Evolutionary conservation across 2,329 filamentous ascomycete genomes (phyloP).

Genomic region (Alternaria sp.): DNA sequence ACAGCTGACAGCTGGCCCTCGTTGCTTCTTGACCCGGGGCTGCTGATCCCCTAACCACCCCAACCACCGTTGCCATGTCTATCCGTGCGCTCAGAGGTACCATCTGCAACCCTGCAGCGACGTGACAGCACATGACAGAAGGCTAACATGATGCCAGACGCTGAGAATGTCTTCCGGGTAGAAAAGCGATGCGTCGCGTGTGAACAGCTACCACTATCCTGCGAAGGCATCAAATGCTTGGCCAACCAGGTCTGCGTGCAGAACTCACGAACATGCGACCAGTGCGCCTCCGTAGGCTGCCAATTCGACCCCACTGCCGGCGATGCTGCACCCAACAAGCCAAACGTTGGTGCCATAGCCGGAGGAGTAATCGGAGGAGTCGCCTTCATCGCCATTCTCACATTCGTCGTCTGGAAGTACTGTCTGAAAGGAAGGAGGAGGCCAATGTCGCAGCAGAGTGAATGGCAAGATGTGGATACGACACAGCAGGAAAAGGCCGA

Average conservation of each 20-base stretch:
- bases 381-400: slow-evolving; percentile 73
- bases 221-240: slow-evolving; percentile 63
- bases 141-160: slow-evolving; percentile 39
- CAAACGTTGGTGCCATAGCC: slow-evolving; percentile 84
- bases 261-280: slow-evolving; percentile 65
- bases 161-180: slow-evolving; percentile 54
- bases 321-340: slow-evolving; percentile 45
- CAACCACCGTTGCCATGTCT: slow-evolving; percentile 27
- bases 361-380: slow-evolving; percentile 91
- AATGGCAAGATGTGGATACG: slow-evolving; percentile 64
- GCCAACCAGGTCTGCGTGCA: slow-evolving; percentile 66
- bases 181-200: slow-evolving; percentile 70
- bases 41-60: slow-evolving; percentile 27
- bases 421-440: slow-evolving; percentile 81
- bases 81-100: slow-evolving; percentile 30
- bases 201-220: slow-evolving; percentile 58
- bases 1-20: slow-evolving; percentile 22
- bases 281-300: slow-evolving; percentile 67
- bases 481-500: slow-evolving; percentile 65
- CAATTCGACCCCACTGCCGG: slow-evolving; percentile 51
- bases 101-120: not conserved
- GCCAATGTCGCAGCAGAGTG: slow-evolving; percentile 61
- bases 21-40: slow-evolving; percentile 17
- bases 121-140: slow-evolving; percentile 1
- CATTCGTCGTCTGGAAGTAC: slow-evolving; percentile 87